Evolutionary conservation across 2,329 filamentous ascomycete genomes (phyloP).

Genomic region (Aspergillus quadrilineatus): DNA sequence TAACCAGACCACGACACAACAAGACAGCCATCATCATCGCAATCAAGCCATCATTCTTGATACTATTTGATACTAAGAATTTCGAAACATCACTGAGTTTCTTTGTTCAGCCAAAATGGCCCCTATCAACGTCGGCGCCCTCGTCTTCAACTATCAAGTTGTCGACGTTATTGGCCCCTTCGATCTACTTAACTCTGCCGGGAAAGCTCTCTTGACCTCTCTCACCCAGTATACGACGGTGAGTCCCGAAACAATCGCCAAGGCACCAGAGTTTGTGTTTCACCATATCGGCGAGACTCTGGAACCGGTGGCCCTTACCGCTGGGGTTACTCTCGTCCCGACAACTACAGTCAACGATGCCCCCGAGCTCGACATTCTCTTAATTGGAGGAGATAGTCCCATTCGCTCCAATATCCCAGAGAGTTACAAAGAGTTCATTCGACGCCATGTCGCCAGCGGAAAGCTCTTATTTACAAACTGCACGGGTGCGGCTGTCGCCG

Average conservation of each 20-base stretch:
- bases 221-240: neutral
- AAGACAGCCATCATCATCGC: neutral
- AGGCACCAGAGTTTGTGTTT: conserved; percentile 4
- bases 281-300: conserved; percentile 5
- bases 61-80: no score
- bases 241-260: neutral
- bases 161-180: conserved; percentile 8
- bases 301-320: neutral
- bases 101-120: neutral
- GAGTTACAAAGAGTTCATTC: neutral
- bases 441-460: neutral
- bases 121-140: conserved; percentile 1
- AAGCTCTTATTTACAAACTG: conserved; percentile 7
- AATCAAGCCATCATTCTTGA: neutral
- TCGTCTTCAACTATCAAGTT: conserved; percentile 10
- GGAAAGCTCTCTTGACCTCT: neutral
- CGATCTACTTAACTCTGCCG: conserved; percentile 4
- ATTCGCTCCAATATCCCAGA: neutral
- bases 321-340: neutral
- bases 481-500: neutral
- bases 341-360: neutral
- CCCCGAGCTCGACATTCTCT: neutral
- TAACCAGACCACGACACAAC: neutral
- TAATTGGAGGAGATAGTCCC: neutral
- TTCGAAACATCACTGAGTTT: no score